A percentile compares a stretch with the other conserved stretches of the same genome.
These are phyloP conservation scores for Achaetomiella virescens DNA, from an alignment of 495 filamentous ascomycete species.

Conservation along the genomic window DNA sequence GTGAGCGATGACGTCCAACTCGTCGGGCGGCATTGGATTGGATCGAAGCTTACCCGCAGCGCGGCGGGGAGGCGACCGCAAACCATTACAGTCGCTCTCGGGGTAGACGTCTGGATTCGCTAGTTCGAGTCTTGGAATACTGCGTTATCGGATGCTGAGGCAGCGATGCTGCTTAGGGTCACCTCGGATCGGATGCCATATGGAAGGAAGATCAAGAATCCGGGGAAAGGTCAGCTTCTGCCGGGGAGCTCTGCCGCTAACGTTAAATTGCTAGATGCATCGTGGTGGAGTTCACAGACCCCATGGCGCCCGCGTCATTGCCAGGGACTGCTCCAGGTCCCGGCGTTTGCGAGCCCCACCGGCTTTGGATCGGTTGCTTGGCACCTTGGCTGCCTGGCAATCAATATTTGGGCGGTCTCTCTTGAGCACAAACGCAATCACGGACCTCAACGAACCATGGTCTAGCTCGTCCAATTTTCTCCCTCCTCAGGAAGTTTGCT, in stretches of 20 bases:
- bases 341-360: background rate
- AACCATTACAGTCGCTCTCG: conserved; percentile 16
- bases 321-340: conserved; percentile 2
- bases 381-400: no score
- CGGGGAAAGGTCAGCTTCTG: conserved; percentile 1
- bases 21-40: background rate
- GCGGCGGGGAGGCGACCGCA: conserved; percentile 20
- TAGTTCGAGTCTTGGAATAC: background rate
- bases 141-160: background rate
- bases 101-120: background rate
- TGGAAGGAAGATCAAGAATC: background rate
- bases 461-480: no score
- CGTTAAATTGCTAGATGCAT: background rate
- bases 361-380: conserved; percentile 1
- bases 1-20: conserved; percentile 20
- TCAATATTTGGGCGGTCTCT: no score
- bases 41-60: conserved; percentile 20
- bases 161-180: conserved; percentile 22
- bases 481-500: no score
- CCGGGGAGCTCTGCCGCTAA: conserved; percentile 10
- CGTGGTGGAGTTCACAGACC: conserved; percentile 7
- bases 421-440: no score
- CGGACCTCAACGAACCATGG: no score
- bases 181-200: conserved; percentile 21
- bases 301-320: conserved; percentile 11